Evolutionary conservation across 2,329 filamentous ascomycete species (phyloP), one percentile per base, ranked within the genome.

Genomic region (Colletotrichum incanum): DNA sequence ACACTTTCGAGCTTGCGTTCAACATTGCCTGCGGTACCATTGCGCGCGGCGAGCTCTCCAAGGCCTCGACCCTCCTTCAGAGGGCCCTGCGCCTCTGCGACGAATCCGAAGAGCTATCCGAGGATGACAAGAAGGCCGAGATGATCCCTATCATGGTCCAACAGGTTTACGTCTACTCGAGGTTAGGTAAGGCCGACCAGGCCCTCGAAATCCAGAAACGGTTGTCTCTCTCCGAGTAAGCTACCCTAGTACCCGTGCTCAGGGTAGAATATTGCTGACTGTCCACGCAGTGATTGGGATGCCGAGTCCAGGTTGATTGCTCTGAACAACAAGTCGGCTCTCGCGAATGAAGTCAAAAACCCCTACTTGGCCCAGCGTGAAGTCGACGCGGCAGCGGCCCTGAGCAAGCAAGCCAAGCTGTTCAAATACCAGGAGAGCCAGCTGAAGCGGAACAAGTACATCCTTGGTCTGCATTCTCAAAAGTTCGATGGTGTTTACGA

Each of bases 1-100:
- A 95, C 74, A 89, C 92, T 2, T 96, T 96, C 76, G 94, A 96
- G 83, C 92, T 93, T 34, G 92, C 93, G 14, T 97, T 94, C 83
- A 97, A 97, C 80, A 88, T 90, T 31, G 94, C 93, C 11, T 96
- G 93, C 79, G 87, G 87, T 26, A 90, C 89, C 79, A 91, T 96
- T 76, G 92, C 93, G 18, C 86, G 90, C 58, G 92, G 91, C 9
- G 91, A 93, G 76, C 84, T 93, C 47, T 86, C 83, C 5, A 88
- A 90, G 75, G 93, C 90, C 1, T 87, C 90, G 28, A 84, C 92
- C 31, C 85, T 95, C 68, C 83, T 96, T 72, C 93, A 92, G 81
- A 87, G 92, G 65, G 91, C 94, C 2, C 88, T 88, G 76, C 89
- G 91, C 75, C 84, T 96, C 26, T 96, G 94, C 79, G 90, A 93